Base-by-base conservation (phyloP, 1,139 yeast species). In the Yamadazyma friedrichii region DNA sequence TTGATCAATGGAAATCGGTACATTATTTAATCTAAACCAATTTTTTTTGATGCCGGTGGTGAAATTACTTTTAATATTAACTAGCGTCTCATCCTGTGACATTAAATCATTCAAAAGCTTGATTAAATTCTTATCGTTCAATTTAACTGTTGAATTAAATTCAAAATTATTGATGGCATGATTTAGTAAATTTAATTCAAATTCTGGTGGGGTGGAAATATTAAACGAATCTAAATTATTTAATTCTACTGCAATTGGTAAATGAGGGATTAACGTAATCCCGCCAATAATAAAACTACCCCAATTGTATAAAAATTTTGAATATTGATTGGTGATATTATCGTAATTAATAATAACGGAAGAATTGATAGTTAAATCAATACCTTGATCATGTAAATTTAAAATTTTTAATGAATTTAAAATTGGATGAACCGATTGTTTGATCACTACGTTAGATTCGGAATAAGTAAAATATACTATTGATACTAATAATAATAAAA, bases 341-440 rank as follows among this genome's bases (percentile, higher is more conserved):
- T 55, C 58, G 45, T 65, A 67, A 44, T 64, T 49, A 17, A 65
- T 47, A 4, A 47, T 40, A 4, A 65, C 42, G 0, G 60, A 46
- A 2, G 64, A 66, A 4, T 51, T 45, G 8, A 65, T 55, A 39
- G 56, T 61, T 24, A 58, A 46, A 34, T 55, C 51, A 26, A 60
- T 35, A 9, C 71, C 63, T 29, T 47, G 47, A 15, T 52, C 54
- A 34, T 54, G 52, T 32, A 66, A 48, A 8, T 55, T 56, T 11
- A 59, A 42, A 2, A 62, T 42, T 24, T 47, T 24, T 53, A 51
- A 31, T 46, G 46, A 40, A 43, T 48, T 38, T 46, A 61, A 43
- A 34, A 55, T 48, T 12, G 62, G 51, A 16, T 45, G 43, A 9
- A 60, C 47, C 2, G 63, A 50, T 31, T 51, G 52, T 28, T 46